phyloP scores from a whole-genome alignment of 192 early-diverging fungal genomes.

The Thoreauomyces humboldtii region DNA sequence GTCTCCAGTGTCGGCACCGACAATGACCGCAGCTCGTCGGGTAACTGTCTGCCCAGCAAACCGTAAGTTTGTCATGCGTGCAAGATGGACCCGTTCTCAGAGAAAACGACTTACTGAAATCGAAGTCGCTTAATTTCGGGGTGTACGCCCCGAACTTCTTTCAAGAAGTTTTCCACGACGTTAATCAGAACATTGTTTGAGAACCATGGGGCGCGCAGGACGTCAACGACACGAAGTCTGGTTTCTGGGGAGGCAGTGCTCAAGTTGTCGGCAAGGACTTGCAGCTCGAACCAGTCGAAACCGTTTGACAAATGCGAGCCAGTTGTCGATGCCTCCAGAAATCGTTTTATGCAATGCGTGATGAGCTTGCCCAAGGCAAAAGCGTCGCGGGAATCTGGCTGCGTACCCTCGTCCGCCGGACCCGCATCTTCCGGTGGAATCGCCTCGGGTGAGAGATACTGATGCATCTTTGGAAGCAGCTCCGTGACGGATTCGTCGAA shows the following conservation, averaged over 20 bases:
- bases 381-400: constrained; percentile 29
- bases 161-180: constrained; percentile 34
- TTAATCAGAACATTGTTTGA: constrained; percentile 34
- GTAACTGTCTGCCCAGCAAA: constrained; percentile 19
- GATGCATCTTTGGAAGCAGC: constrained; percentile 16
- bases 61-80: too few relatives aligned
- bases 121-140: constrained; percentile 24
- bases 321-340: neutral
- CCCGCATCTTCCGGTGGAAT: constrained; percentile 23
- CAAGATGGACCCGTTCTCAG: neutral
- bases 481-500: constrained; percentile 20
- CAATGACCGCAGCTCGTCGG: constrained; percentile 18
- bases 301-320: neutral
- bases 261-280: constrained; percentile 27
- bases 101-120: constrained; percentile 24
- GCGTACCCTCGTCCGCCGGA: neutral
- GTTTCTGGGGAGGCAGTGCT: constrained; percentile 11
- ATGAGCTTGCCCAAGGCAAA: constrained; percentile 35
- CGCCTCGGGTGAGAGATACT: constrained; percentile 10
- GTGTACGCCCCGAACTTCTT: constrained; percentile 23
- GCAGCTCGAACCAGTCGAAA: constrained; percentile 35
- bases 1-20: constrained; percentile 26
- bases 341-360: constrained; percentile 16
- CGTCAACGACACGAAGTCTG: constrained; percentile 7
- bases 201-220: constrained; percentile 33